Percentiles rank a stretch among this genome's conserved stretches.
These are phyloP conservation scores for Aspergillus vadensis DNA, from an alignment of 2,329 filamentous ascomycete species.

Conservation along the genomic window DNA sequence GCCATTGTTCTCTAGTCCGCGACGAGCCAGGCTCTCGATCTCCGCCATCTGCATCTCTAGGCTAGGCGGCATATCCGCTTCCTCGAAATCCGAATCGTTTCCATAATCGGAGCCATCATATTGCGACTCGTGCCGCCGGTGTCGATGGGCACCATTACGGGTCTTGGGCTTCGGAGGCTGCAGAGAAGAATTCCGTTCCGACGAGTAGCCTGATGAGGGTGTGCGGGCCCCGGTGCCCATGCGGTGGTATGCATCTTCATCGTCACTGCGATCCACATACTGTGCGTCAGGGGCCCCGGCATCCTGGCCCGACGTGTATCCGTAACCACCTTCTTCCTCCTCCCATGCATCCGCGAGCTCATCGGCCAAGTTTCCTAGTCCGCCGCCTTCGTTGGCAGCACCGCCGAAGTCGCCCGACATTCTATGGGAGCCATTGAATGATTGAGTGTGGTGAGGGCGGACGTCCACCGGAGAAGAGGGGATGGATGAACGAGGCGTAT, in stretches of 20 bases:
- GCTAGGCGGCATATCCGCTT: constrained; percentile 55
- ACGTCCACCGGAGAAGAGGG: constrained; percentile 43
- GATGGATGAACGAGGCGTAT: constrained; percentile 38
- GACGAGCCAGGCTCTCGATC: constrained; percentile 57
- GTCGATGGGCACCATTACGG: constrained; percentile 37
- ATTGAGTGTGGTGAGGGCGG: constrained; percentile 39
- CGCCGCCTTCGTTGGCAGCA: constrained; percentile 41
- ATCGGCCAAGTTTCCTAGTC: constrained; percentile 64
- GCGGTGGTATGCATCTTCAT: constrained; percentile 32
- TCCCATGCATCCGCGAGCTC: constrained; percentile 64
- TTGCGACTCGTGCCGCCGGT: constrained; percentile 46
- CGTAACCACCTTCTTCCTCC: constrained; percentile 52
- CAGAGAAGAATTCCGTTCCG: constrained; percentile 28
- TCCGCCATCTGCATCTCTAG: constrained; percentile 58
- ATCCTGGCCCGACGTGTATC: constrained; percentile 43
- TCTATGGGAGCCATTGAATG: constrained; percentile 39
- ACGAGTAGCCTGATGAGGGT: constrained; percentile 26
- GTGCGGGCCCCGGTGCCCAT: constrained; percentile 29
- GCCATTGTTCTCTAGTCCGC: constrained; percentile 56
- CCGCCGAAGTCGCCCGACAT: constrained; percentile 44
- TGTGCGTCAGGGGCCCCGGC: constrained; percentile 31
- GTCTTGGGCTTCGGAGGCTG: constrained; percentile 44
- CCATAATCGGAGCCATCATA: constrained; percentile 63
- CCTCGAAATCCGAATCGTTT: constrained; percentile 57
- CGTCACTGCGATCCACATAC: constrained; percentile 34